phyloP scores from a whole-genome alignment of 768 basidiomycete genomes.

The Trametes punicea region DNA sequence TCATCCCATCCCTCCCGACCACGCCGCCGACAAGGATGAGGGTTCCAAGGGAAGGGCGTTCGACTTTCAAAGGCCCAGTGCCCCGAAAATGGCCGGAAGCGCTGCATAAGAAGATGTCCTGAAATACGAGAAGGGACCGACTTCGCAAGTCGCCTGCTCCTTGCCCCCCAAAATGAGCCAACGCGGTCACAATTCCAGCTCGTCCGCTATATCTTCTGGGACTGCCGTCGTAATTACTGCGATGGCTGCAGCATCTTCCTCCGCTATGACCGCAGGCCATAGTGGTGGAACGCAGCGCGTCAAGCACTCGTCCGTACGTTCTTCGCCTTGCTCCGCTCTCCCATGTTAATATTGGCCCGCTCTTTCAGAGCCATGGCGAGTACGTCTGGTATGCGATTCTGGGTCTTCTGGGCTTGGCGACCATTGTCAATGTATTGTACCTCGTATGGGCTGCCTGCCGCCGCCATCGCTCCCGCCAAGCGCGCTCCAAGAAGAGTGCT shows the following conservation, averaged over 20 bases:
- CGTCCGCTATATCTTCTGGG: neutral
- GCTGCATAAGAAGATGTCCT: neutral
- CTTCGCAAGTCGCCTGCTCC: neutral
- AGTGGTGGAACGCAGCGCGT: neutral
- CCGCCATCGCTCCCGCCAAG: neutral
- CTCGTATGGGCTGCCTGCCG: constrained; percentile 19
- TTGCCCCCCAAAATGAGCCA: neutral
- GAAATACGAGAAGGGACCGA: neutral
- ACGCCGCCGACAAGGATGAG: neutral
- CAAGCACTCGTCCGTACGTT: neutral
- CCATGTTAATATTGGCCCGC: neutral
- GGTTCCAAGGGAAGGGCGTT: neutral
- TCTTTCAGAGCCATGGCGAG: neutral
- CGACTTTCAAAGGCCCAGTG: neutral
- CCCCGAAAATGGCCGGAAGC: neutral
- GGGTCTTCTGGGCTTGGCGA: constrained; percentile 15
- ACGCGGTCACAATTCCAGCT: neutral
- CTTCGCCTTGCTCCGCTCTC: neutral
- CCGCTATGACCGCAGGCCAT: neutral
- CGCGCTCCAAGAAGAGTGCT: neutral
- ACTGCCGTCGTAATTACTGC: neutral
- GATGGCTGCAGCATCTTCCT: neutral
- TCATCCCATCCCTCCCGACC: neutral
- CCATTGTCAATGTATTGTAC: constrained; percentile 16
- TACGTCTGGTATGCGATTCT: constrained; percentile 8